A percentile compares a stretch with the other conserved stretches of the same genome.
phyloP scores from a whole-genome alignment of 495 filamentous ascomycete species.

The Aspergillus taichungensis region DNA sequence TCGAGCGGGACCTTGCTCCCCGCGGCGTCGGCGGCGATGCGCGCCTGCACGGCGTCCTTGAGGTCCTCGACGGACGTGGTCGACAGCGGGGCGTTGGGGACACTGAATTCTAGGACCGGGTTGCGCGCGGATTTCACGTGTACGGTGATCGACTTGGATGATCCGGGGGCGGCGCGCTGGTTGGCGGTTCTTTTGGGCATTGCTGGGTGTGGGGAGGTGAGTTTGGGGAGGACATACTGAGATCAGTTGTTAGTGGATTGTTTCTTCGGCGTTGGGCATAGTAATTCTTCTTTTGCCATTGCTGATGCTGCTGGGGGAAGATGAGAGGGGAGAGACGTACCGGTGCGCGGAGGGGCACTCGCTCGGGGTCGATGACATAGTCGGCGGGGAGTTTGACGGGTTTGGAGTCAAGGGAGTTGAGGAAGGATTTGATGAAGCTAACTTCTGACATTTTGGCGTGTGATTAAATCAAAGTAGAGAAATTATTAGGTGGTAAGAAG shows the following conservation, averaged over 20 bases:
- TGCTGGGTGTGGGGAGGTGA: conserved; percentile 37
- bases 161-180: conserved; percentile 33
- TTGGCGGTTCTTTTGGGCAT: conserved; percentile 40
- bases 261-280: conserved; percentile 4
- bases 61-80: conserved; percentile 65
- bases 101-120: conserved; percentile 51
- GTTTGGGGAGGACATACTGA: conserved; percentile 40
- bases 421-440: conserved; percentile 73
- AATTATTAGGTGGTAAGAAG: neutral
- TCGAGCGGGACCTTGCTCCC: conserved; percentile 35
- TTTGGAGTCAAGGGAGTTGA: conserved; percentile 65
- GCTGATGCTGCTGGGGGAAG: neutral
- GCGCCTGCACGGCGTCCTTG: conserved; percentile 50
- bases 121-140: conserved; percentile 68
- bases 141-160: conserved; percentile 45
- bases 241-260: conserved; percentile 6
- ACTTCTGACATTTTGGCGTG: conserved; percentile 66
- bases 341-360: conserved; percentile 57
- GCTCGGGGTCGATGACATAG: conserved; percentile 75
- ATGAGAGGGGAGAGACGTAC: conserved; percentile 42
- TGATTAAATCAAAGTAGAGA: neutral
- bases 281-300: neutral
- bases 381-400: conserved; percentile 71
- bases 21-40: conserved; percentile 30
- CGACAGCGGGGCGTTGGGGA: conserved; percentile 48